Base-by-base conservation (phyloP, 2,329 filamentous ascomycete species). In the Pseudogymnoascus sp. region DNA sequence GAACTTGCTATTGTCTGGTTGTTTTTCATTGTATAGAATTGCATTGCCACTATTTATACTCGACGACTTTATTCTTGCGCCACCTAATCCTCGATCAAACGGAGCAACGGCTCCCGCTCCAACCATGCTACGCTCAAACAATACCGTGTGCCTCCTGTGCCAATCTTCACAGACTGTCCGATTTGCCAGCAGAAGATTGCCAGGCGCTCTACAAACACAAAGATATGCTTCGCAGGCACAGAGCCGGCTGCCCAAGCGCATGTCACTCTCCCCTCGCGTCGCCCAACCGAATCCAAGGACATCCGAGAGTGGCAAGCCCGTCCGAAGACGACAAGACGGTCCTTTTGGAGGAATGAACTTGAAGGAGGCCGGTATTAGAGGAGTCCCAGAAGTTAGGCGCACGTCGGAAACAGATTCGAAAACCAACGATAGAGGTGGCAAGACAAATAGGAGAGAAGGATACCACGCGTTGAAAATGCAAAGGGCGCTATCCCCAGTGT, bases 401-500 rank as follows among this genome's bases (percentile, higher is more conserved):
- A 60, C 61, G 25, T 59, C 60, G 64, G 59, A 64, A 15, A 13
- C 48, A 5, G 62, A 45, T 55, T 42, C 31, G 29, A 60, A 45
- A 37, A 63, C 8, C 35, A 63, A 58, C 58, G 64, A 62, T 59
- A 65, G 52, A 63, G 37, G 33, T 31, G 37, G 37, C 35, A 59
- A 59, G 21, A 76, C 79, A 8, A 74, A 79, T 58, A 71, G 77
- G 59, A 79, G 75, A 66, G 75, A 64, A 70, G 77, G 60, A 48
- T 72, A 65, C 74, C 92, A 95, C 72, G 92, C 93, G 4, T 79
- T 97, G 74, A 96, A 95, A 77, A 97, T 97, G 93, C 93, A 97
- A 73, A 85, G 86, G 60, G 81, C 89, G 1, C 78, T 97, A 65
- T 79, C 89, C 1, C 84, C 87, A 2, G 80, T 97, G 4, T 84